Conservation (phyloP, 768 basidiomycete species). For the Botryobasidium botryosum region DNA sequence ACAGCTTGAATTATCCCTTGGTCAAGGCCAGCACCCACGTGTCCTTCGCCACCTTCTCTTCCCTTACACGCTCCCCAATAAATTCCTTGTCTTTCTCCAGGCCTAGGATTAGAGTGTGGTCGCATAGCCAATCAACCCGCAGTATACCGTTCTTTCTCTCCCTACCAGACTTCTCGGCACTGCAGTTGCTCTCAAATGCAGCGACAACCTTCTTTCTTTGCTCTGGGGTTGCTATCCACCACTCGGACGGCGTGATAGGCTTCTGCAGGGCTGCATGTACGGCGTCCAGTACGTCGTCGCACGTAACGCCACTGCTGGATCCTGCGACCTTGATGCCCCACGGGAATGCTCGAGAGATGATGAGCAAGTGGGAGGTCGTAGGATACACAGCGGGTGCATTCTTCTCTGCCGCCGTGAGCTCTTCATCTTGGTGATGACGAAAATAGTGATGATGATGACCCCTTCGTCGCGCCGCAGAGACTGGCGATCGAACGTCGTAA, state of each 20-base stretch:
- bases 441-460: too few species aligned
- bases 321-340: constrained; percentile 3
- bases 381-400: too few species aligned
- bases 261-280: background rate
- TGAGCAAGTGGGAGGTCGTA: background rate
- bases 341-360: background rate
- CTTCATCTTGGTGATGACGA: too few species aligned
- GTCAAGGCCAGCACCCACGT: too few species aligned
- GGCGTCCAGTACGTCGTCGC: background rate
- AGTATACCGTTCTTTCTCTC: background rate
- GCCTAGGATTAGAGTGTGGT: background rate
- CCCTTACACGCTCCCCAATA: background rate
- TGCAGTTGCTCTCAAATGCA: background rate
- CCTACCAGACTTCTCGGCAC: constrained; percentile 2
- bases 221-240: constrained; percentile 2
- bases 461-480: too few species aligned
- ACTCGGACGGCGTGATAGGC: constrained; percentile 1
- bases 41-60: too few species aligned
- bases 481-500: too few species aligned
- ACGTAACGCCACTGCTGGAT: background rate
- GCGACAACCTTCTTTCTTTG: background rate
- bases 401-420: too few species aligned
- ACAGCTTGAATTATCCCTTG: too few species aligned
- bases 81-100: constrained; percentile 1
- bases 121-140: constrained; percentile 1